phyloP scores from a whole-genome alignment of 2,329 filamentous ascomycete species.

The Thielaviopsis ethacetica region DNA sequence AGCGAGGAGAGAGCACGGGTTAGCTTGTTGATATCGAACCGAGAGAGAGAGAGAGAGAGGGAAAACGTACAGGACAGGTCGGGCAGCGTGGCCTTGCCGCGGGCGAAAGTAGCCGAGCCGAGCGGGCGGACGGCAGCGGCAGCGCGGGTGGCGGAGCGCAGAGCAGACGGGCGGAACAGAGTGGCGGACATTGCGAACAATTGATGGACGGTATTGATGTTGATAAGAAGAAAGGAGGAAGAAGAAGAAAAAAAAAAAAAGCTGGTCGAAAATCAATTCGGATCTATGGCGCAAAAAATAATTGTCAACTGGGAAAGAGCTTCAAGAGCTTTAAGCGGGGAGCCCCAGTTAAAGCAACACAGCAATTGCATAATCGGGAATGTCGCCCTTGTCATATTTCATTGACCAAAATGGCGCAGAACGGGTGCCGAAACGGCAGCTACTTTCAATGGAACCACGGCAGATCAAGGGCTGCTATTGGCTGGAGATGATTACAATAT shows the following conservation, averaged over 20 bases:
- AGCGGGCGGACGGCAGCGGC: slow-evolving; percentile 46
- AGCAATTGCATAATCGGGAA: not conserved
- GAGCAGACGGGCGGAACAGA: slow-evolving; percentile 54
- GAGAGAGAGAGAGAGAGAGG: not conserved
- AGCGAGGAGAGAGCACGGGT: not conserved
- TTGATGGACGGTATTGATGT: slow-evolving; percentile 11
- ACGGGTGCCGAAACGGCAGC: no score
- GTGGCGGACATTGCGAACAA: slow-evolving; percentile 50
- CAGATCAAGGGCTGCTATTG: no score
- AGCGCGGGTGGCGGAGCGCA: slow-evolving; percentile 56
- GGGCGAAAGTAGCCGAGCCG: slow-evolving; percentile 59
- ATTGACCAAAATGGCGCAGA: not conserved
- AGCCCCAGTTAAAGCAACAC: not conserved
- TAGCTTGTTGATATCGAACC: not conserved
- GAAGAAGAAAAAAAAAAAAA: not conserved
- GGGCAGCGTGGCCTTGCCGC: slow-evolving; percentile 83
- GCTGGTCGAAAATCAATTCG: no score
- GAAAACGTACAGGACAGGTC: slow-evolving; percentile 47
- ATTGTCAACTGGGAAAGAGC: not conserved
- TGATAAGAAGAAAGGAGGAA: not conserved
- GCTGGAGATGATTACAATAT: no score
- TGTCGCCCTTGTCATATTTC: not conserved
- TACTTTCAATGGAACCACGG: no score
- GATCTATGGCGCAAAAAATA: no score
- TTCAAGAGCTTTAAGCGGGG: not conserved